Base-by-base conservation (phyloP, 164 flowering plant genomes). In the Litsea cubeba region DNA sequence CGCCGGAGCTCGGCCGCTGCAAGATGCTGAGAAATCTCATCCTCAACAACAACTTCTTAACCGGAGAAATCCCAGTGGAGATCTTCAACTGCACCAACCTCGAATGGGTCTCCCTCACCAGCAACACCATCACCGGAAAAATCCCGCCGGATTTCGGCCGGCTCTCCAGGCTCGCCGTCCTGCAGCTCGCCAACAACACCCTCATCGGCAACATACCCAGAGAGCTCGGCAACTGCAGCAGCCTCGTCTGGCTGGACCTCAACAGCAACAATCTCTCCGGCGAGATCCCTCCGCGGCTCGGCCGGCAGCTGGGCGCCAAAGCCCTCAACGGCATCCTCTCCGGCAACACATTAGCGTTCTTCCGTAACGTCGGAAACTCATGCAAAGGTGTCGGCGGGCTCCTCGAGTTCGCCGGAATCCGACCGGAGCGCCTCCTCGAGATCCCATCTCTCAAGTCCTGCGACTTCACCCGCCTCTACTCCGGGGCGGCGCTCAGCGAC, bases 381-480 rank as follows among this genome's bases (percentile, higher is more conserved):
- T 94, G 98, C 72, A 85, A 87, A 80, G 97, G 98, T 5, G 93
- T 89, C 14, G 98, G 98, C 12, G 96, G 98, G 8, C 78, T 94
- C 84, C 79, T 94, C 50, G 98, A 94, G 71, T 94, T 94, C 70
- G 84, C 94, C 0, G 98, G 97, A 35, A 94, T 94, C 32, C 79
- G 94, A 26, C 92, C 98, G 0, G 97, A 94, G 76, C 83, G 97
- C 72, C 81, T 94, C 12, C 35, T 77, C 62, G 91, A 89, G 72
- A 88, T 90, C 3, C 97, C 97, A 1, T 80, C 89, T 0, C 68
- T 91, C 82, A 90, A 79, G 80, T 88, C 83, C 6, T 94, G 98
- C 69, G 97, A 92, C 74, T 88, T 91, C 79, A 89, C 91, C 0
- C 76, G 97, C 35, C 49, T 90, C 79, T 94, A 94, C 71, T 89